Percentiles rank a stretch among this genome's conserved stretches.
Conservation (phyloP, 352 stramenopile genomes). For the Phytophthora sansomeana region DNA sequence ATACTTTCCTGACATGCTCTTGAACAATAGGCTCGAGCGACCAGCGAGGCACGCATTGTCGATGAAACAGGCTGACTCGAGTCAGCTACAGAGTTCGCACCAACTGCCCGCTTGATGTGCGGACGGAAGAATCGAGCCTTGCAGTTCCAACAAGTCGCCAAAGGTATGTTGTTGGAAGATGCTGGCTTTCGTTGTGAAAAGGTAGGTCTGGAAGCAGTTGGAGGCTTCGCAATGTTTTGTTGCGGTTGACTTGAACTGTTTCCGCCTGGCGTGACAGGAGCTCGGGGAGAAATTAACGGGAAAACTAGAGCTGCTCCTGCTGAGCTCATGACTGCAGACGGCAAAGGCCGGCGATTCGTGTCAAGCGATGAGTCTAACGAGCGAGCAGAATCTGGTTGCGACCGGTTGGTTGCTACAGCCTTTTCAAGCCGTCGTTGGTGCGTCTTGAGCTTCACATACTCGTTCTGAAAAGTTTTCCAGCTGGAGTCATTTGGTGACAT, state of each 20-base stretch:
- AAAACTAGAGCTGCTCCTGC: conserved; percentile 35
- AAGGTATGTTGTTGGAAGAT: conserved; percentile 38
- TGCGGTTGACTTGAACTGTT: conserved; percentile 7
- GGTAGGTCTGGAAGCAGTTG: conserved; percentile 13
- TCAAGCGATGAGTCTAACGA: conserved; percentile 19
- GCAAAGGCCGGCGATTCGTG: conserved; percentile 7
- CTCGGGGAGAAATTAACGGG: conserved; percentile 43
- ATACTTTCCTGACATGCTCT: conserved; percentile 47
- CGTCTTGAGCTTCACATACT: conserved; percentile 52
- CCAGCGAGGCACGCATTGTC: conserved; percentile 36
- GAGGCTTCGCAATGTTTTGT: conserved; percentile 10
- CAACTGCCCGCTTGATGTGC: conserved; percentile 19
- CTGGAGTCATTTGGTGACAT: conserved; percentile 40
- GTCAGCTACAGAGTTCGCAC: background rate
- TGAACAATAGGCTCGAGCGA: conserved; percentile 51
- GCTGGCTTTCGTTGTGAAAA: conserved; percentile 40
- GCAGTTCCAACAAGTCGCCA: conserved; percentile 75
- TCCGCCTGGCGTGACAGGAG: background rate
- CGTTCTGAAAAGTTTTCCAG: conserved; percentile 60
- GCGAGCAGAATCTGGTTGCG: conserved; percentile 20
- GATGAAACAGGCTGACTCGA: conserved; percentile 27
- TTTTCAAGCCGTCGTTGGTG: conserved; percentile 53
- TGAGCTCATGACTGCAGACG: conserved; percentile 25
- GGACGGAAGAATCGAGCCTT: conserved; percentile 59
- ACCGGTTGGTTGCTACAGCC: conserved; percentile 13